Evolutionary conservation across 768 basidiomycete species (phyloP).

Genomic region (Artomyces pyxidatus): DNA sequence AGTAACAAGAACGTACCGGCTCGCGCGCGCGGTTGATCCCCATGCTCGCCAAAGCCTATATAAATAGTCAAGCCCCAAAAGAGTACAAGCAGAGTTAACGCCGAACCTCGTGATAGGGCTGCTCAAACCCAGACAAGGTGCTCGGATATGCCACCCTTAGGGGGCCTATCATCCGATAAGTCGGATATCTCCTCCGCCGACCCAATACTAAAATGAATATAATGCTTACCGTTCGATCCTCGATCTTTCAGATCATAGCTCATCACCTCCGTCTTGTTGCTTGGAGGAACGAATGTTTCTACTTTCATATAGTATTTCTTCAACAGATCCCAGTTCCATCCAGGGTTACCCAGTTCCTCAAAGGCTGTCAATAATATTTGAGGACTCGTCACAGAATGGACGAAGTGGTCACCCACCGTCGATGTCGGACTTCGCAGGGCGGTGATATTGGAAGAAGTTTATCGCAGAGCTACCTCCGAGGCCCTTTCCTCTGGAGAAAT

Average conservation of each 20-base stretch:
- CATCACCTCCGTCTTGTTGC: neutral
- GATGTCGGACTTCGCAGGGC: slow-evolving; percentile 7
- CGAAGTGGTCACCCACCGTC: slow-evolving; percentile 7
- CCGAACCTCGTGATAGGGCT: slow-evolving; percentile 1
- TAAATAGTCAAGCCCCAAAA: no score
- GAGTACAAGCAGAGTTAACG: no score
- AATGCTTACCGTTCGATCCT: slow-evolving; percentile 2
- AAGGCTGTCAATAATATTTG: slow-evolving; percentile 1
- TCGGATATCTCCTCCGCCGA: no score
- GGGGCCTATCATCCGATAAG: slow-evolving; percentile 3
- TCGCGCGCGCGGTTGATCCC: neutral
- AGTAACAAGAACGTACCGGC: slow-evolving; percentile 1
- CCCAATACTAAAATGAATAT: no score
- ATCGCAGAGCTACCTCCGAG: slow-evolving; percentile 18
- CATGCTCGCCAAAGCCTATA: no score
- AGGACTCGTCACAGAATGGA: neutral
- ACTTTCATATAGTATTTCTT: slow-evolving; percentile 13
- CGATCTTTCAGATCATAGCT: slow-evolving; percentile 6
- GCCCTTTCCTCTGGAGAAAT: slow-evolving; percentile 18
- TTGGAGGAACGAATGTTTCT: slow-evolving; percentile 9
- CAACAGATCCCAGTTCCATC: slow-evolving; percentile 18
- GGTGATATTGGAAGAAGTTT: slow-evolving; percentile 15
- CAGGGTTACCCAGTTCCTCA: slow-evolving; percentile 18
- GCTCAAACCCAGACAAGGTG: slow-evolving; percentile 3
- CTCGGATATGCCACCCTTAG: slow-evolving; percentile 3